Base-by-base conservation (phyloP, 2,329 filamentous ascomycete genomes). In the Scedosporium aurantiacum region DNA sequence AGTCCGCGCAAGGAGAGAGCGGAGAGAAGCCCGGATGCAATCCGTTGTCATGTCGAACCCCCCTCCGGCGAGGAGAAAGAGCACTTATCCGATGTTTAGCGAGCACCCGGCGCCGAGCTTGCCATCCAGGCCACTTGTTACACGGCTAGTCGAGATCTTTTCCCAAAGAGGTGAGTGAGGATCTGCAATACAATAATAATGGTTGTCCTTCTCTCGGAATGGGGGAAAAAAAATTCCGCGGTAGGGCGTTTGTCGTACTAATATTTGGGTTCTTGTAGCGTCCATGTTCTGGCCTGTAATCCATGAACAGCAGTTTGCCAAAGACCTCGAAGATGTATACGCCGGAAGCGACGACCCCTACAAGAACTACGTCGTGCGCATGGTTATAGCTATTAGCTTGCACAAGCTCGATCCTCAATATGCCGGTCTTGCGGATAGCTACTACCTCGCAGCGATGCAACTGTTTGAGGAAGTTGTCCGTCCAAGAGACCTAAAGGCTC, bases 371-470 rank as follows among this genome's bases (percentile, higher is more conserved):
- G 83, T 93, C 54, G 77, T 95, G 58, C 87, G 90, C 62, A 92
- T 97, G 84, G 90, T 97, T 60, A 86, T 97, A 69, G 93, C 94
- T 32, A 96, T 97, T 69, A 93, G 91, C 71, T 83, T 97, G 73
- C 93, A 97, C 73, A 96, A 95, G 73, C 81, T 97, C 68, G 90
- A 92, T 70, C 84, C 87, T 0, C 86, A 90, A 65, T 97, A 94
- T 72, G 91, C 92, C n/a, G 92, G 92, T 25, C 78, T 97, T 28
- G 93, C 94, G 32, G 93, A 97, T 73, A 92, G 91, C 70, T 97
- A 96, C 75, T 97, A 97, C 69, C 81, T 97, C 23, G 89, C 92
- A 25, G 93, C 93, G 4, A 86, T 97, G 76, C 85, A 87, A 64
- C 87, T 87, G 67, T 85, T 97, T 64, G 90, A 97, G 71, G 84